Evolutionary conservation across 2,329 filamentous ascomycete genomes (phyloP), one percentile per base, ranked within the genome.

Genomic region (Exophiala aquamarina): DNA sequence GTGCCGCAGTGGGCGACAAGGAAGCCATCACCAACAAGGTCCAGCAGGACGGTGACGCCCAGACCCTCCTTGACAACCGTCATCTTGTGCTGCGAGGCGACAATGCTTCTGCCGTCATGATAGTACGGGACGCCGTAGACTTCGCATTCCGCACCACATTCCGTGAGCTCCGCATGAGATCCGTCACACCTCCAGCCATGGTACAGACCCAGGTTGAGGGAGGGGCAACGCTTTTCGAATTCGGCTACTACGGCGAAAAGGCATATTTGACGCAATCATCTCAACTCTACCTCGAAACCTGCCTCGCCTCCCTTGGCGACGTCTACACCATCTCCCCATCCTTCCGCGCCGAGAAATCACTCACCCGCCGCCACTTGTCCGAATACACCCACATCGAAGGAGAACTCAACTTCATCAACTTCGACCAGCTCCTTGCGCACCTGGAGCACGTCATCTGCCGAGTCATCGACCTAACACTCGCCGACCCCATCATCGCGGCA

Each of bases 321-420:
- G 90, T 96, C 43, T 98, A 94, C 79, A 97, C 92, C 67, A 92
- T 98, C 62, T 91, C 95, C 70, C 95, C 95, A 70, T 97, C 92
- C 2, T 98, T 98, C 84, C 91, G 93, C 53, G 93, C 93, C 11
- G 93, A 98, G 72, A 96, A 96, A 74, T 92, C 86, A 5, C 77
- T 97, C 48, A 98, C 93, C 40, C 87, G 93, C 53, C 88, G 93
- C 63, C 93, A 98, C 68, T 73, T 98, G 61, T 88, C 89, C 38
- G 93, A 98, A 72, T 98, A 96, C 75, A 95, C 91, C 1, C 93
- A 98, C 73, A 81, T 98, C 59, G 93, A 98, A 73, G 92, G 86
- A 49, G 93, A 98, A 70, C 79, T 98, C 50, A 93, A 97, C 74
- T 97, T 93, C 67, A 95, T 98, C 73, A 82, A 81, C 59, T 98